Evolutionary conservation across 495 filamentous ascomycete species (phyloP).

Genomic region (Cercophora newfieldiana): DNA sequence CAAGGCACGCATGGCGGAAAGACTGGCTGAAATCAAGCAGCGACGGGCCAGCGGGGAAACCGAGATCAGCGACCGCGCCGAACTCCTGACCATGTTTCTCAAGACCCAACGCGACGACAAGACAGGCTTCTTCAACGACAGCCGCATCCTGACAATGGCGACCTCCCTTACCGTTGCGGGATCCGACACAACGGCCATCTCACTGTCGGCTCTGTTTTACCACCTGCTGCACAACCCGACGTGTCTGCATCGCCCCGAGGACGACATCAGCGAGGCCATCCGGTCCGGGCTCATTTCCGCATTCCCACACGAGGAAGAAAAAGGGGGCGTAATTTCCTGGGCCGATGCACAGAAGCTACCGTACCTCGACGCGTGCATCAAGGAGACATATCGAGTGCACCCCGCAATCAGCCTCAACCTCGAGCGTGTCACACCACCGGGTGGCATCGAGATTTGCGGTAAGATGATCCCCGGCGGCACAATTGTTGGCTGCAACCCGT

Average conservation of each 20-base stretch:
- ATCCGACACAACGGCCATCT: constrained; percentile 62
- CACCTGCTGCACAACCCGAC: constrained; percentile 49
- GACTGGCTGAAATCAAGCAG: not conserved
- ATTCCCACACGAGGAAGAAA: constrained; percentile 27
- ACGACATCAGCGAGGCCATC: too few species aligned
- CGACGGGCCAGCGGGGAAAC: not conserved
- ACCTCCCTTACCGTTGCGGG: constrained; percentile 56
- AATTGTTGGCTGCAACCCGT: constrained; percentile 46
- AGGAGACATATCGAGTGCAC: constrained; percentile 53
- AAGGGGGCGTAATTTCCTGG: constrained; percentile 35
- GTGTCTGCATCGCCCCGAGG: constrained; percentile 50
- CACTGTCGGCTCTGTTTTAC: constrained; percentile 56
- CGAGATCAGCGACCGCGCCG: constrained; percentile 11
- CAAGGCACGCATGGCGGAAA: constrained; percentile 13
- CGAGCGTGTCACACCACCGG: constrained; percentile 45
- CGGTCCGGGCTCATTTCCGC: constrained; percentile 53
- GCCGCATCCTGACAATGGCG: constrained; percentile 39
- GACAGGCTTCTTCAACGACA: constrained; percentile 15
- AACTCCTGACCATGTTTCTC: constrained; percentile 21
- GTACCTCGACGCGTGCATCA: constrained; percentile 52
- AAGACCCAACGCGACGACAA: constrained; percentile 9
- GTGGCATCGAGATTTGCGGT: constrained; percentile 49
- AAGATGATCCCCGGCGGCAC: constrained; percentile 48
- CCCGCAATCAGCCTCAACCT: constrained; percentile 29
- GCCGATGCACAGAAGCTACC: constrained; percentile 44